A percentile compares a stretch with the other conserved stretches of the same genome.
Conservation (phyloP, 2,329 filamentous ascomycete genomes). For the Orbilia brochopaga region DNA sequence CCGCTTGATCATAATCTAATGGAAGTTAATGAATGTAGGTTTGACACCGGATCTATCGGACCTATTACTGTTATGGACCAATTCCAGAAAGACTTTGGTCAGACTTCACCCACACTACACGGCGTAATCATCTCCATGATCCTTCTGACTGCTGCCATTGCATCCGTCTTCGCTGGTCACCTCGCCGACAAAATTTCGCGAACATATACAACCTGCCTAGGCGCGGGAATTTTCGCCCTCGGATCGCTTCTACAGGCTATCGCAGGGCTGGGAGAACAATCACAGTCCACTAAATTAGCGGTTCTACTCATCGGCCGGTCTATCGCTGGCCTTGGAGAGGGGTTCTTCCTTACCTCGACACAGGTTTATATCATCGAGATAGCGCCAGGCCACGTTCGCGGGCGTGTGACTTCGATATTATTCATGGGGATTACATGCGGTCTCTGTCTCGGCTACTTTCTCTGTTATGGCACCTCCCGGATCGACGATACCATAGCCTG, state of each 20-base stretch:
- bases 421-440: slow-evolving; percentile 64
- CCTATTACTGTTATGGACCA: slow-evolving; percentile 66
- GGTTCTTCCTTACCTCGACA: slow-evolving; percentile 66
- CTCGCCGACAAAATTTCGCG: slow-evolving; percentile 64
- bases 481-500: slow-evolving; percentile 63
- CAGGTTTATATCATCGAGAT: slow-evolving; percentile 69
- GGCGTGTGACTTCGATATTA: slow-evolving; percentile 63
- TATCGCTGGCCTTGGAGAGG: slow-evolving; percentile 67
- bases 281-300: slow-evolving; percentile 56
- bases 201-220: slow-evolving; percentile 62
- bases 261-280: slow-evolving; percentile 56
- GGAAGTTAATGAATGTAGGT: slow-evolving; percentile 43
- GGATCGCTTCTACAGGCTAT: slow-evolving; percentile 65
- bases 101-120: slow-evolving; percentile 63
- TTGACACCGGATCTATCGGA: slow-evolving; percentile 66
- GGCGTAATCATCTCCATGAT: slow-evolving; percentile 68
- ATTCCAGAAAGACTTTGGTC: slow-evolving; percentile 63
- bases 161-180: slow-evolving; percentile 66
- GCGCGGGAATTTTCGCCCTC: slow-evolving; percentile 63
- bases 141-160: slow-evolving; percentile 65
- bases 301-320: slow-evolving; percentile 66
- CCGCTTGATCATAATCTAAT: too few relatives aligned
- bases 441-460: slow-evolving; percentile 66
- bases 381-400: slow-evolving; percentile 63
- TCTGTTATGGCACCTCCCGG: slow-evolving; percentile 64